Evolutionary conservation across 495 filamentous ascomycete species (phyloP).

Genomic region (Viridothelium virens): DNA sequence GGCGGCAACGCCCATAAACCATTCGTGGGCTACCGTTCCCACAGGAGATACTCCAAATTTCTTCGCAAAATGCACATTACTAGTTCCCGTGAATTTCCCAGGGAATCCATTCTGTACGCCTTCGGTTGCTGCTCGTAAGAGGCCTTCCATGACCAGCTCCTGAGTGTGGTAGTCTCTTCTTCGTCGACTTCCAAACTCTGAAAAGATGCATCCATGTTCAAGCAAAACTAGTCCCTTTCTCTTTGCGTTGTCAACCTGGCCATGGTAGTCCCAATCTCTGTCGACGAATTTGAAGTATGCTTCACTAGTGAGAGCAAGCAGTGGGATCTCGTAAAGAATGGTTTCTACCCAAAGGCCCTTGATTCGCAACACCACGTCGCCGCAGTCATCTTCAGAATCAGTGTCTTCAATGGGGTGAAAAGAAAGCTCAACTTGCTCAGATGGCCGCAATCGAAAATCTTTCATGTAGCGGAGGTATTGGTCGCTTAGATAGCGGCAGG

Average conservation of each 20-base stretch:
- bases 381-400: slow-evolving; percentile 59
- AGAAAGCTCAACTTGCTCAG: slow-evolving; percentile 64
- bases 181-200: slow-evolving; percentile 86
- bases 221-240: slow-evolving; percentile 69
- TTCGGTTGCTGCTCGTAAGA: slow-evolving; percentile 64
- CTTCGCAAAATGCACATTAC: slow-evolving; percentile 96
- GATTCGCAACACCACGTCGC: slow-evolving; percentile 64
- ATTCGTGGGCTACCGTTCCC: slow-evolving; percentile 95
- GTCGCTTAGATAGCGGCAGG: slow-evolving; percentile 72
- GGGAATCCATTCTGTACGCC: slow-evolving; percentile 49
- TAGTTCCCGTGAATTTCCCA: slow-evolving; percentile 77
- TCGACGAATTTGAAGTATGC: slow-evolving; percentile 96
- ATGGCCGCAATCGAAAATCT: slow-evolving; percentile 69
- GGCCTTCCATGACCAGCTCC: slow-evolving; percentile 77
- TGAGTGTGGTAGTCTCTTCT: slow-evolving; percentile 92
- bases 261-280: slow-evolving; percentile 75
- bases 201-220: slow-evolving; percentile 75
- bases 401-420: slow-evolving; percentile 61
- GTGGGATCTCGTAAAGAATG: slow-evolving; percentile 93
- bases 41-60: slow-evolving; percentile 73
- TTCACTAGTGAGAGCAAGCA: slow-evolving; percentile 85
- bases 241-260: slow-evolving; percentile 75
- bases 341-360: slow-evolving; percentile 87
- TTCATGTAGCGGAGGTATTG: slow-evolving; percentile 73
- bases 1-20: slow-evolving; percentile 97